Evolutionary conservation across 2,329 filamentous ascomycete species (phyloP).

Genomic region (Allantophomopsis lycopodina): DNA sequence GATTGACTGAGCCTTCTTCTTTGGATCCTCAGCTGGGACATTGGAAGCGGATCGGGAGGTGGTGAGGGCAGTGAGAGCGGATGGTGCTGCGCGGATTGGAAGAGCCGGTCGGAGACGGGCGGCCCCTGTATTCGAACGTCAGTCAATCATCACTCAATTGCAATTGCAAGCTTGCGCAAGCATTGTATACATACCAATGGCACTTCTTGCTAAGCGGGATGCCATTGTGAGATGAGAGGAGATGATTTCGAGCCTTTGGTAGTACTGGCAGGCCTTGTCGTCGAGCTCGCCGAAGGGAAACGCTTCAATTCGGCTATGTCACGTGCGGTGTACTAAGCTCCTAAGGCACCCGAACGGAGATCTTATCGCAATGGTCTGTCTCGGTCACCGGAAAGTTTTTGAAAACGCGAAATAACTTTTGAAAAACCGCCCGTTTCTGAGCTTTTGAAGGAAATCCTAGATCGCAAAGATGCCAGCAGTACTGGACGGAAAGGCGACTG

Average conservation of each 20-base stretch:
- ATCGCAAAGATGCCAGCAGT: constrained; percentile 13
- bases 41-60: constrained; percentile 57
- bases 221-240: constrained; percentile 71
- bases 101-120: constrained; percentile 77
- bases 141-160: constrained; percentile 8
- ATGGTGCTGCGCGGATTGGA: constrained; percentile 61
- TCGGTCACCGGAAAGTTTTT: no score
- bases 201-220: constrained; percentile 91
- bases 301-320: background rate
- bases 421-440: constrained; percentile 1
- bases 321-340: background rate
- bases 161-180: constrained; percentile 1
- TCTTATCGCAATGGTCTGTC: no score
- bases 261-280: constrained; percentile 5
- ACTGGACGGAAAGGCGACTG: constrained; percentile 4
- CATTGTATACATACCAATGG: constrained; percentile 60
- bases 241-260: constrained; percentile 28
- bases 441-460: background rate
- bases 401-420: constrained; percentile 3
- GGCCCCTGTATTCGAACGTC: constrained; percentile 41
- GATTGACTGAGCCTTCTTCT: constrained; percentile 94
- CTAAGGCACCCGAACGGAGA: constrained; percentile 2
- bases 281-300: no score
- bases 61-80: constrained; percentile 55
- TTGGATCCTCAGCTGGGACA: constrained; percentile 76